Evolutionary conservation across 1,139 yeast genomes (phyloP).

Genomic region (Scheffersomyces titani): DNA sequence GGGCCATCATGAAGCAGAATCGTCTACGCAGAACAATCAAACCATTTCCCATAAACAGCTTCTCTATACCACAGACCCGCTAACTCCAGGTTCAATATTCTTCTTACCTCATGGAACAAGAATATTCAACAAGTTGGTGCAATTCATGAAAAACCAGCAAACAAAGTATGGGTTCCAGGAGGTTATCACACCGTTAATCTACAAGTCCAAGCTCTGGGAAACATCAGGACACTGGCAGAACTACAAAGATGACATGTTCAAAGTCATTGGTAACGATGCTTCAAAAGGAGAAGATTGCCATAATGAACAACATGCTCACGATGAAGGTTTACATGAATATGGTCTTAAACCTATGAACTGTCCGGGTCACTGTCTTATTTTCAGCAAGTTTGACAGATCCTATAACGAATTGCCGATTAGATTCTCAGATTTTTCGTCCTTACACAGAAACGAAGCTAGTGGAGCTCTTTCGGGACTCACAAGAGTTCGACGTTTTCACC

Average conservation of each 20-base stretch:
- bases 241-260: constrained; percentile 92
- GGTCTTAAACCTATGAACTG: constrained; percentile 98
- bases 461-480: constrained; percentile 96
- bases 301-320: constrained; percentile 17
- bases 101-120: constrained; percentile 91
- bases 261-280: constrained; percentile 57
- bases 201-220: constrained; percentile 84
- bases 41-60: constrained; percentile 64
- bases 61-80: constrained; percentile 71
- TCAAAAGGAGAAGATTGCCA: constrained; percentile 25
- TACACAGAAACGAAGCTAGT: constrained; percentile 93
- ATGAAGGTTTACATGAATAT: constrained; percentile 48
- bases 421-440: constrained; percentile 87
- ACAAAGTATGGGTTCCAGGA: constrained; percentile 84
- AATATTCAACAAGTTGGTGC: constrained; percentile 73
- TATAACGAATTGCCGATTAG: constrained; percentile 89
- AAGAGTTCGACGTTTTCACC: constrained; percentile 94
- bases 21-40: constrained; percentile 45
- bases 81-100: constrained; percentile 87
- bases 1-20: constrained; percentile 10
- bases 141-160: constrained; percentile 84
- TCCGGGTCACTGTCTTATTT: constrained; percentile 95
- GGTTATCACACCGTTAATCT: constrained; percentile 90
- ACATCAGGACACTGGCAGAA: constrained; percentile 96
- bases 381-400: constrained; percentile 78